Evolutionary conservation across 768 basidiomycete genomes (phyloP).

Genomic region (Leccinum ochraceum): DNA sequence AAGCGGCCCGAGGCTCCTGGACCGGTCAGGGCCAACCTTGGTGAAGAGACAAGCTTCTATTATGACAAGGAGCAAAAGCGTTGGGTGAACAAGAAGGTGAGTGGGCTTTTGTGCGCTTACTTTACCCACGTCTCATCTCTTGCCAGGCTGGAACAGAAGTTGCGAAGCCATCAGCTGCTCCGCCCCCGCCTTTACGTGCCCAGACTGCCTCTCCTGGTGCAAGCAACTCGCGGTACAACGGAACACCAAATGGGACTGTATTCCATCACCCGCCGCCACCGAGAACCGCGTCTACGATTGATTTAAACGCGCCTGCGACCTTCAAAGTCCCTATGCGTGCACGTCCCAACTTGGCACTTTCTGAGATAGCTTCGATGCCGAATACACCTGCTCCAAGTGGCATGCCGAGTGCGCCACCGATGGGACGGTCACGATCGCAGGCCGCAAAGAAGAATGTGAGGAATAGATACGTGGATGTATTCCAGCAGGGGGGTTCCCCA

Average conservation of each 20-base stretch:
- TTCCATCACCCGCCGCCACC: constrained; percentile 23
- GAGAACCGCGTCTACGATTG: constrained; percentile 67
- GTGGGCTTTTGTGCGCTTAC: constrained; percentile 9
- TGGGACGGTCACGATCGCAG: constrained; percentile 53
- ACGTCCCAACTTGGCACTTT: constrained; percentile 66
- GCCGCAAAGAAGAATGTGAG: constrained; percentile 74
- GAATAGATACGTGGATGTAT: constrained; percentile 89
- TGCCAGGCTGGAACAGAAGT: constrained; percentile 55
- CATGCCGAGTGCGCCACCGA: constrained; percentile 36
- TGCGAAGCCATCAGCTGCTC: constrained; percentile 54
- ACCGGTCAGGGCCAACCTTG: constrained; percentile 89
- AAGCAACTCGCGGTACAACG: constrained; percentile 37
- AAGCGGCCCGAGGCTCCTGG: constrained; percentile 64
- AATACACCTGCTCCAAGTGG: constrained; percentile 29
- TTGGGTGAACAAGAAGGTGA: constrained; percentile 95
- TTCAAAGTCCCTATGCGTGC: constrained; percentile 54
- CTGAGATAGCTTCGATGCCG: constrained; percentile 38
- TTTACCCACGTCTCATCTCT: constrained; percentile 1
- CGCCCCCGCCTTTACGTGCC: constrained; percentile 80
- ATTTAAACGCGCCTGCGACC: constrained; percentile 54
- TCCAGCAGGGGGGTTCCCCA: constrained; percentile 53
- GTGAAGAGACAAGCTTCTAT: constrained; percentile 87
- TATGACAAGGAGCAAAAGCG: constrained; percentile 94
- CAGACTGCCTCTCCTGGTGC: constrained; percentile 83
- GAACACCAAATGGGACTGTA: constrained; percentile 25